A percentile compares a stretch with the other conserved stretches of the same genome.
phyloP scores from a whole-genome alignment of 495 filamentous ascomycete species.

The Bathelium albidoporum region DNA sequence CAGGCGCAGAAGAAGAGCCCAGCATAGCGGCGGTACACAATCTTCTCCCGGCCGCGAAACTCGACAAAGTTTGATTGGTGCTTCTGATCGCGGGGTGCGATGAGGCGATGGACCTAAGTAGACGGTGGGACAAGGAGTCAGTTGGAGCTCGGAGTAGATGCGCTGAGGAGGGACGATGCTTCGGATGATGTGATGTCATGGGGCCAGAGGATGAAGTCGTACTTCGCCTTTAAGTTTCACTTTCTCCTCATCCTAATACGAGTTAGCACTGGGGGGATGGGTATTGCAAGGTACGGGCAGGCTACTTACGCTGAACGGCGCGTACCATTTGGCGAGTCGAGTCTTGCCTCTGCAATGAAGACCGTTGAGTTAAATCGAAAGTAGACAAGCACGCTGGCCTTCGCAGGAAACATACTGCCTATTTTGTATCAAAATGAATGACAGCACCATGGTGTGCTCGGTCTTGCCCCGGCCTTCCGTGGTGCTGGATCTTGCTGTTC shows the following conservation, averaged over 20 bases:
- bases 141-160: not conserved
- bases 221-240: constrained; percentile 68
- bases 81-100: constrained; percentile 95
- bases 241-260: constrained; percentile 73
- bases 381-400: too few relatives aligned
- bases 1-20: constrained; percentile 98
- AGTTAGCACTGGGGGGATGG: not conserved
- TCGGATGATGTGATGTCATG: too few relatives aligned
- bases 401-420: constrained; percentile 68
- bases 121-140: not conserved
- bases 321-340: constrained; percentile 97
- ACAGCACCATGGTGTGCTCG: constrained; percentile 57
- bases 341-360: constrained; percentile 74
- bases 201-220: too few relatives aligned
- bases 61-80: constrained; percentile 99
- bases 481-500: not conserved
- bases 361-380: not conserved
- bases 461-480: not conserved
- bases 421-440: constrained; percentile 95
- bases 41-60: constrained; percentile 70
- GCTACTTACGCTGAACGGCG: constrained; percentile 68
- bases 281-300: not conserved
- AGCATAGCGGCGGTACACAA: constrained; percentile 94
- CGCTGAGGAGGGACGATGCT: too few relatives aligned
- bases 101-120: constrained; percentile 82